Base-by-base conservation (phyloP, 2,329 filamentous ascomycete species). In the Xylaria sp. region DNA sequence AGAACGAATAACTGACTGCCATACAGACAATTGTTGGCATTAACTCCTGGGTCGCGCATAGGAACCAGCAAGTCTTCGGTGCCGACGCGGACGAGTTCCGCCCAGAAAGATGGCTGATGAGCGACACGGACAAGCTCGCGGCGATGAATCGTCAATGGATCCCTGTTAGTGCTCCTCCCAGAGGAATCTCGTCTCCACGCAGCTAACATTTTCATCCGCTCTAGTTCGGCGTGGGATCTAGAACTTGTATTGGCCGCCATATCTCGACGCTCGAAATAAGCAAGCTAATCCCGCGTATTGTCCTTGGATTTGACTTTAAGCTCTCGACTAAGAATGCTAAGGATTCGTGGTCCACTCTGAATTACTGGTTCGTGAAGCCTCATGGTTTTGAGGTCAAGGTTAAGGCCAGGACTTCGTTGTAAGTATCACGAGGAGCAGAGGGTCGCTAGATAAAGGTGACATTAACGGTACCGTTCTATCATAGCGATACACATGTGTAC, bases 1-100 rank as follows among this genome's bases (percentile, higher is more conserved):
- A 32, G 13, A 41, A 2, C 20, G 2, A 13, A 28, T 23, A n/a
- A 13, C 57, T 62, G 9, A 55, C 13, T 12, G 8, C 5, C 3
- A 13, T 44, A 18, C 44, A 73, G 72, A 72, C 81, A 0, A 76
- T 79, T 0, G 80, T 86, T 8, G 83, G 83, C 0, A 77, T 84
- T 60, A 84, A 83, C 60, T 70, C 78, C 32, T 83, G 82, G 79
- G 77, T 84, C 20, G 79, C 81, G 5, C 81, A 84, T 74, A 78
- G 80, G 61, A 78, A 84, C 67, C 78, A 79, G 20, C 69, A 74
- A 1, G 76, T 84, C 4, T 86, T 84, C 32, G 81, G 81, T 1
- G 70, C 74, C 0, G 81, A 84, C 39, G 80, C 82, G 6, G 75
- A 78, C 20, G 66, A 72, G 0, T 86, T 73, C 58, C 63, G 59